These are phyloP conservation scores for Globisporangium spinosum DNA, from an alignment of 352 stramenopile genomes.

Conservation along the genomic window DNA sequence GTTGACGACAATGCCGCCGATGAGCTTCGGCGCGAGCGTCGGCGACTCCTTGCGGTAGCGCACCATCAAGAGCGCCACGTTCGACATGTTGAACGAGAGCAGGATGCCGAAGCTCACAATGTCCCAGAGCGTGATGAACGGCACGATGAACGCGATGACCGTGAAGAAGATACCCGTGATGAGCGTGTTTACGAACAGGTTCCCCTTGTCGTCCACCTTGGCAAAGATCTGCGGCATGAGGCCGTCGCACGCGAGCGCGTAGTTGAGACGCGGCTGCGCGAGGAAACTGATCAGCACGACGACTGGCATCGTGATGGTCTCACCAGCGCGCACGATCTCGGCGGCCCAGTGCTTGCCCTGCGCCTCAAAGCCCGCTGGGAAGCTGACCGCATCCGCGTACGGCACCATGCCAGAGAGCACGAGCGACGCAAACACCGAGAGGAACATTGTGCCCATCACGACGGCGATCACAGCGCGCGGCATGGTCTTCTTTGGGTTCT, in stretches of 20 bases:
- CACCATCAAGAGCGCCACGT: constrained; percentile 70
- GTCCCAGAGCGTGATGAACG: constrained; percentile 81
- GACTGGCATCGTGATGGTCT: constrained; percentile 88
- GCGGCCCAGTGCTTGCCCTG: constrained; percentile 39
- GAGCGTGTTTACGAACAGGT: constrained; percentile 77
- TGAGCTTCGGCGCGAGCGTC: constrained; percentile 35
- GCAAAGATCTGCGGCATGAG: constrained; percentile 91
- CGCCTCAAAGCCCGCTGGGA: constrained; percentile 42
- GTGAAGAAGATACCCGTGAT: constrained; percentile 66
- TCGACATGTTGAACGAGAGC: constrained; percentile 87
- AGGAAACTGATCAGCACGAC: constrained; percentile 93
- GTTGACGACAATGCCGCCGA: constrained; percentile 35
- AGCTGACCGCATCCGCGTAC: constrained; percentile 22
- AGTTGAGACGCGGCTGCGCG: constrained; percentile 91
- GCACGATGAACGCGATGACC: constrained; percentile 62
- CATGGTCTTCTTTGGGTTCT: constrained; percentile 67
- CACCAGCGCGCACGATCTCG: constrained; percentile 47
- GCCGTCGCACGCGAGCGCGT: constrained; percentile 90
- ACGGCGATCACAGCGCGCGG: constrained; percentile 75
- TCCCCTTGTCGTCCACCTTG: constrained; percentile 75
- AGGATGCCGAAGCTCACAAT: constrained; percentile 88
- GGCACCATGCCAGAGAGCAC: constrained; percentile 73
- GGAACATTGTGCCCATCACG: constrained; percentile 61
- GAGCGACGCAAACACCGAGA: constrained; percentile 69
- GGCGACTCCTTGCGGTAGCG: constrained; percentile 61